These are phyloP conservation scores for Aspergillus tubingensis DNA, from an alignment of 2,329 filamentous ascomycete genomes.

Conservation along the genomic window DNA sequence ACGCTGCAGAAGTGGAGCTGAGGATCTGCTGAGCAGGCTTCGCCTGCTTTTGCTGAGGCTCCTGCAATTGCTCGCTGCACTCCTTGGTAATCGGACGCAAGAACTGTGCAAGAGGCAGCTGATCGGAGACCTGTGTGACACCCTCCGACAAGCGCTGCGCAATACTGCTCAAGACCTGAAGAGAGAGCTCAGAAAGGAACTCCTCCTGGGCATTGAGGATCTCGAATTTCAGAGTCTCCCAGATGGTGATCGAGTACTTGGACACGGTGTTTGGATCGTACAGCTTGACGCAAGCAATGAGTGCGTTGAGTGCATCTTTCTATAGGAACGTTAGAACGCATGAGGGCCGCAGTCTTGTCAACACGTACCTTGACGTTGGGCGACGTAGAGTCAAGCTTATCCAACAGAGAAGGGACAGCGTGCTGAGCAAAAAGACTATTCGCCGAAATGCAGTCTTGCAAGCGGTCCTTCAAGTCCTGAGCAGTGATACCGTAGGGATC, in stretches of 20 bases:
- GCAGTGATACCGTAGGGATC: constrained; percentile 71
- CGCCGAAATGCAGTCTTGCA: constrained; percentile 65
- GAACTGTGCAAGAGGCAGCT: constrained; percentile 53
- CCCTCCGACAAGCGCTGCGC: constrained; percentile 56
- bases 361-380: constrained; percentile 62
- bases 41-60: constrained; percentile 69
- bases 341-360: neutral
- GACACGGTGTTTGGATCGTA: constrained; percentile 63
- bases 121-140: constrained; percentile 39
- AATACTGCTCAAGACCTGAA: constrained; percentile 58
- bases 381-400: constrained; percentile 70
- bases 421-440: constrained; percentile 65
- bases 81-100: constrained; percentile 65
- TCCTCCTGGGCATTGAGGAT: constrained; percentile 68
- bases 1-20: constrained; percentile 57
- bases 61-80: constrained; percentile 67
- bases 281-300: constrained; percentile 60
- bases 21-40: constrained; percentile 65
- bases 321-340: constrained; percentile 31
- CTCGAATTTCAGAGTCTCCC: constrained; percentile 70
- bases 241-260: constrained; percentile 64
- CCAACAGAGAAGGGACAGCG: constrained; percentile 66
- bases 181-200: constrained; percentile 61
- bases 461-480: constrained; percentile 65
- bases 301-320: constrained; percentile 66